Percentiles rank a stretch among this genome's conserved stretches.
phyloP scores from a whole-genome alignment of 2,329 filamentous ascomycete genomes.

The Daldinia sp. region DNA sequence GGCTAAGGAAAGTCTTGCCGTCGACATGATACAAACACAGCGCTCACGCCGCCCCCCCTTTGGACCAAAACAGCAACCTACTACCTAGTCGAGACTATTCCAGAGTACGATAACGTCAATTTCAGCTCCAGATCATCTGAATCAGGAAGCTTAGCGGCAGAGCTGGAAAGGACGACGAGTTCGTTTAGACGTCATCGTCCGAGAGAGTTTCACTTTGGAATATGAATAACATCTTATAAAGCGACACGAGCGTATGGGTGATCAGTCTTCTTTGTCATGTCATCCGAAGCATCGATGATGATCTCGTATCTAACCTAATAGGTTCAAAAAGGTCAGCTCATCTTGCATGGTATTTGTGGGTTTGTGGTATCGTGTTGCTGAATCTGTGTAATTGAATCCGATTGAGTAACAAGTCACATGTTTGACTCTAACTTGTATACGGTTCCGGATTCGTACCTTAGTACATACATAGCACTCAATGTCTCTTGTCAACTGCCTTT shows the following conservation, averaged over 20 bases:
- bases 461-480: too few species aligned
- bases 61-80: neutral
- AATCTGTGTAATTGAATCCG: neutral
- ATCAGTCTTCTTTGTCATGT: neutral
- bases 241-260: neutral
- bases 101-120: neutral
- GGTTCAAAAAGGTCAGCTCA: neutral
- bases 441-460: neutral
- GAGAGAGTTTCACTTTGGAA: neutral
- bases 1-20: too few species aligned
- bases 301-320: neutral
- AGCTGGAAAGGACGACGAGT: neutral
- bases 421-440: too few species aligned
- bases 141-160: neutral
- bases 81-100: neutral
- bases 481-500: conserved; percentile 3
- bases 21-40: too few species aligned
- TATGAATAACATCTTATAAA: neutral
- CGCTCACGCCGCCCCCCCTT: too few species aligned
- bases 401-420: neutral
- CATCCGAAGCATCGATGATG: neutral
- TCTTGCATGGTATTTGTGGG: neutral
- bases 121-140: neutral
- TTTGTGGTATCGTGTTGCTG: neutral
- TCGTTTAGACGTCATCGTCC: neutral